Evolutionary conservation across 2,329 filamentous ascomycete species (phyloP).

Genomic region (Trichophyton equinum): DNA sequence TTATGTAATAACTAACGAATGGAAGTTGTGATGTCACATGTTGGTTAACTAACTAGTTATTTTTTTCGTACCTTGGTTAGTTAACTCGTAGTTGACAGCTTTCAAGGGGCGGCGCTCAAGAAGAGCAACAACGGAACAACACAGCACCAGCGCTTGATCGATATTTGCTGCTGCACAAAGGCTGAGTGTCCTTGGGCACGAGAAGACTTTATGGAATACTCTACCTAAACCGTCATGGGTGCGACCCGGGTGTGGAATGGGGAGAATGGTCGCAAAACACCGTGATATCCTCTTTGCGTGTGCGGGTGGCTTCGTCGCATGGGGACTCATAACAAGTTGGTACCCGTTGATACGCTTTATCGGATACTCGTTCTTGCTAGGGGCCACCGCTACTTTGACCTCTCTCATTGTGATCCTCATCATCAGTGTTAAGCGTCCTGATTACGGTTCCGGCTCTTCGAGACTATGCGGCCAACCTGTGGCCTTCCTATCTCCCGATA

Average conservation of each 20-base stretch:
- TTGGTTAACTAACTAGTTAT: too few relatives aligned
- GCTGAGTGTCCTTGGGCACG: not conserved
- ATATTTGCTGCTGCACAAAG: not conserved
- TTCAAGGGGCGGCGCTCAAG: not conserved
- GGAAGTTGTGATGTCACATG: too few relatives aligned
- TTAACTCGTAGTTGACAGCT: not conserved
- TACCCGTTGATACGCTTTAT: conserved; percentile 71
- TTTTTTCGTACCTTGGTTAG: not conserved
- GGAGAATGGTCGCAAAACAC: conserved; percentile 36
- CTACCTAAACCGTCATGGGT: conserved; percentile 1
- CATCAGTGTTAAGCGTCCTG: conserved; percentile 40
- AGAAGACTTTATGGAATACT: not conserved
- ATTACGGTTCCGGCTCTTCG: conserved; percentile 33
- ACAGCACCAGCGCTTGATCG: not conserved
- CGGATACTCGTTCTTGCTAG: conserved; percentile 68
- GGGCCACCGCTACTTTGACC: conserved; percentile 44
- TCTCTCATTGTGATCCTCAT: conserved; percentile 48
- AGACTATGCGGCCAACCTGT: conserved; percentile 19
- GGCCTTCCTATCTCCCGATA: conserved; percentile 48
- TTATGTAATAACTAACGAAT: not conserved
- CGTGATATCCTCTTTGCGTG: conserved; percentile 33
- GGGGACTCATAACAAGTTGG: conserved; percentile 76
- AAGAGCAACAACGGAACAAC: not conserved
- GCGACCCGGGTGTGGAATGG: not conserved
- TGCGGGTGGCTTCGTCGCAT: conserved; percentile 53